phyloP scores from a whole-genome alignment of 1,139 yeast species.

The Hansenula sp. region DNA sequence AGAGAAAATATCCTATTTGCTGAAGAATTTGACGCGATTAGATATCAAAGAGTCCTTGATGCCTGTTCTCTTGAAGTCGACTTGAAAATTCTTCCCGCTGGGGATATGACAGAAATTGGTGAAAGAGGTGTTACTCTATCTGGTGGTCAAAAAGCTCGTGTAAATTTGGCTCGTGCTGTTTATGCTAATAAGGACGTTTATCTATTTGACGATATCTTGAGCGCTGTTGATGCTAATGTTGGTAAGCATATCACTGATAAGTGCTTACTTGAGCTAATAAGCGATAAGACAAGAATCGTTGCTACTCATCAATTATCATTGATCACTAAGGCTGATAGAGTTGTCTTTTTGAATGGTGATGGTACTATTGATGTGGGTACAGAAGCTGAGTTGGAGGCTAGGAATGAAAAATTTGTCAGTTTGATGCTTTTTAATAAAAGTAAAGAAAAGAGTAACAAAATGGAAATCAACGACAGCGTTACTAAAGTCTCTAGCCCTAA shows the following conservation, averaged over 20 bases:
- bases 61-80: slow-evolving; percentile 69
- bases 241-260: slow-evolving; percentile 73
- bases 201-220: slow-evolving; percentile 75
- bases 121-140: slow-evolving; percentile 87
- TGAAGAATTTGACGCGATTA: slow-evolving; percentile 42
- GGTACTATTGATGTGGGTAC: slow-evolving; percentile 61
- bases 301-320: slow-evolving; percentile 83
- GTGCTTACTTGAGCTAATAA: slow-evolving; percentile 58
- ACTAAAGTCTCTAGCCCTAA: slow-evolving; percentile 22
- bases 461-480: slow-evolving; percentile 25
- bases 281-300: slow-evolving; percentile 60
- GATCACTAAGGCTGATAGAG: slow-evolving; percentile 60
- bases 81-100: slow-evolving; percentile 66
- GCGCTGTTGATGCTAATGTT: slow-evolving; percentile 90
- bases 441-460: slow-evolving; percentile 23
- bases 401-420: slow-evolving; percentile 41
- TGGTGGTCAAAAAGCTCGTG: slow-evolving; percentile 84
- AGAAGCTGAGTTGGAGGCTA: slow-evolving; percentile 34
- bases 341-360: slow-evolving; percentile 60
- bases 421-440: slow-evolving; percentile 43
- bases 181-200: slow-evolving; percentile 65
- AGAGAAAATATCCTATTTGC: slow-evolving; percentile 76
- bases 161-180: slow-evolving; percentile 74
- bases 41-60: slow-evolving; percentile 50
- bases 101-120: slow-evolving; percentile 83